Percentiles rank a stretch among this genome's conserved stretches.
phyloP scores from a whole-genome alignment of 352 stramenopile species.

The Phytophthora brassicae region DNA sequence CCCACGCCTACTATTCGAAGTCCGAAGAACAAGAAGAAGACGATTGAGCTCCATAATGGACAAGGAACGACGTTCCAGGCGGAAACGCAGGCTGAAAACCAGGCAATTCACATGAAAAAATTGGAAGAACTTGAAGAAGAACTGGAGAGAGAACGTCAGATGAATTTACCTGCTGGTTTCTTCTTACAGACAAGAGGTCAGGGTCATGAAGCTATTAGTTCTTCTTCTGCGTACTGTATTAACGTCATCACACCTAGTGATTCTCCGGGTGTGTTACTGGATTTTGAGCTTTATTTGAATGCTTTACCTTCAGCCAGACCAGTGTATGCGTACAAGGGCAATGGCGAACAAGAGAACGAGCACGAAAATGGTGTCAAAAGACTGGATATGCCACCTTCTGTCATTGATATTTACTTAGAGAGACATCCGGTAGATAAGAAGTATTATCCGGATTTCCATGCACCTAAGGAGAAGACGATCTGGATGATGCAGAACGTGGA shows the following conservation, averaged over 20 bases:
- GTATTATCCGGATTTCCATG: conserved; percentile 61
- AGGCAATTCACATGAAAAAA: conserved; percentile 9
- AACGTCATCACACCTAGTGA: conserved; percentile 70
- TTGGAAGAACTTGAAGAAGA: conserved; percentile 14
- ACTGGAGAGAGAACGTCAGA: conserved; percentile 25
- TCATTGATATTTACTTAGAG: conserved; percentile 82
- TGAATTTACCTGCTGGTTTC: conserved; percentile 53
- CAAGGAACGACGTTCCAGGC: conserved; percentile 22
- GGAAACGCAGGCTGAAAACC: conserved; percentile 19
- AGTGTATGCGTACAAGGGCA: conserved; percentile 47
- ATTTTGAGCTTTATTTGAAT: conserved; percentile 77
- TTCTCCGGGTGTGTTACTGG: conserved; percentile 56
- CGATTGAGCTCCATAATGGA: conserved; percentile 3
- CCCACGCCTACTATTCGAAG: conserved; percentile 23
- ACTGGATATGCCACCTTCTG: conserved; percentile 60
- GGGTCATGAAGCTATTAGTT: conserved; percentile 64
- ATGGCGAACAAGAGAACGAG: conserved; percentile 33
- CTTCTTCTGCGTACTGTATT: conserved; percentile 72
- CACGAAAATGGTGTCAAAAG: conserved; percentile 15
- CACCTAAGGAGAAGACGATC: conserved; percentile 67
- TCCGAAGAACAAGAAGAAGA: conserved; percentile 20
- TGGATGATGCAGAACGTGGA: conserved; percentile 89
- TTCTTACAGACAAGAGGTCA: conserved; percentile 75
- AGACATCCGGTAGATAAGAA: conserved; percentile 72
- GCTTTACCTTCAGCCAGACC: conserved; percentile 66